Evolutionary conservation across 164 flowering plant genomes (phyloP).

Genomic region (Protea cynaroides): DNA sequence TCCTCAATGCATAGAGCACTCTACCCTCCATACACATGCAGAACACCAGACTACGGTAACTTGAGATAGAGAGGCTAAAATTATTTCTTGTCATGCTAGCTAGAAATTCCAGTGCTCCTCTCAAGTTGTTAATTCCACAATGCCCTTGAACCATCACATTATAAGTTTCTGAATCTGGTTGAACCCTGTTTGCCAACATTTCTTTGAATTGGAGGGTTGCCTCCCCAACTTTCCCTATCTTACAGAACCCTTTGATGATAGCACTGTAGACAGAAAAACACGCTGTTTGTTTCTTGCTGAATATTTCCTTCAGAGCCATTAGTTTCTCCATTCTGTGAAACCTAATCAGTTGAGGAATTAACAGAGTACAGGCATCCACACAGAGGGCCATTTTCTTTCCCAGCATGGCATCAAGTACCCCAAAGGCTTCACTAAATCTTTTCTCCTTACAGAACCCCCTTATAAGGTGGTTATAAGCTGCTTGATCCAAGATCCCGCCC

Average conservation of each 20-base stretch:
- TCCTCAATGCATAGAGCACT: conserved; percentile 29
- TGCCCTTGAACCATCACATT: conserved; percentile 39
- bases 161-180: conserved; percentile 31
- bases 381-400: background rate
- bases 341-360: background rate
- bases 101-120: conserved; percentile 38
- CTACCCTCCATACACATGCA: conserved; percentile 40
- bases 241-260: conserved; percentile 42
- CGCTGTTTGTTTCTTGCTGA: background rate
- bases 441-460: conserved; percentile 1
- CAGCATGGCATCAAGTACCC: background rate
- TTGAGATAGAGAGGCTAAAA: conserved; percentile 38
- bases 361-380: background rate
- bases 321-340: background rate
- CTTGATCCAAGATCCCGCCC: background rate
- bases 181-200: conserved; percentile 33
- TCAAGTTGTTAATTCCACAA: conserved; percentile 34
- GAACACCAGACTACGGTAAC: conserved; percentile 42
- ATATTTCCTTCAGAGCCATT: background rate
- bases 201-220: conserved; percentile 27
- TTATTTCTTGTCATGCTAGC: conserved; percentile 46
- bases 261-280: conserved; percentile 23
- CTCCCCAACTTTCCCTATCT: background rate
- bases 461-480: background rate
- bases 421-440: conserved; percentile 31